Conservation (phyloP, 2,329 filamentous ascomycete species). For the Pseudogymnoascus pannorum region DNA sequence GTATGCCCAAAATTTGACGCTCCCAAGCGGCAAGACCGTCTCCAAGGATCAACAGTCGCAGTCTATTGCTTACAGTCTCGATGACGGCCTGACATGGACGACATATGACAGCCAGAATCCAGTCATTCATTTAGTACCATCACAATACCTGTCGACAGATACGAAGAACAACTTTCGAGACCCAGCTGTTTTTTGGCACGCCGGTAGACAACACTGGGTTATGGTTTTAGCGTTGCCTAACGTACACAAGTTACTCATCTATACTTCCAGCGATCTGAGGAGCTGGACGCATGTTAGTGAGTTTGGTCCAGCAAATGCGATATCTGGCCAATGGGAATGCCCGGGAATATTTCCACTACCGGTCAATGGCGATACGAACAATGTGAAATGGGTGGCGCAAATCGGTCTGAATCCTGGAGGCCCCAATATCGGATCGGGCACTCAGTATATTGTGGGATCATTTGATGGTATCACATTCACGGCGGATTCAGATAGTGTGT, state of each 20-base stretch:
- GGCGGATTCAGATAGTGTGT: constrained; percentile 17
- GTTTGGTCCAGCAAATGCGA: constrained; percentile 30
- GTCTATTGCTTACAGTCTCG: constrained; percentile 52
- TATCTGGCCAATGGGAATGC: constrained; percentile 48
- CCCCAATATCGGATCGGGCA: constrained; percentile 41
- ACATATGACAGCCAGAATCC: constrained; percentile 51
- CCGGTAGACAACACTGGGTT: constrained; percentile 44
- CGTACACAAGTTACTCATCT: constrained; percentile 54
- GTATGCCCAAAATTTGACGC: constrained; percentile 17
- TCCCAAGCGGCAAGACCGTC: constrained; percentile 26
- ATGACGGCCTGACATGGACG: constrained; percentile 55
- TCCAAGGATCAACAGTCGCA: constrained; percentile 41
- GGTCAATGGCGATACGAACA: constrained; percentile 24
- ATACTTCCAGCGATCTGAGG: constrained; percentile 50
- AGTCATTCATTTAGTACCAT: constrained; percentile 44
- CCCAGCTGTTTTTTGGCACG: constrained; percentile 56
- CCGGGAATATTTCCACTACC: constrained; percentile 27
- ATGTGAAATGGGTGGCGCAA: constrained; percentile 38
- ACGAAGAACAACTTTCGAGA: constrained; percentile 50
- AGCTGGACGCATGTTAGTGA: constrained; percentile 52
- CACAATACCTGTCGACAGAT: too few species aligned
- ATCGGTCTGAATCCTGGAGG: constrained; percentile 47
- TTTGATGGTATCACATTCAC: constrained; percentile 55
- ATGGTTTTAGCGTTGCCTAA: constrained; percentile 48
- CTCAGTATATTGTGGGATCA: constrained; percentile 45